Evolutionary conservation across 768 basidiomycete species (phyloP).

Genomic region (Ramaria sp.): DNA sequence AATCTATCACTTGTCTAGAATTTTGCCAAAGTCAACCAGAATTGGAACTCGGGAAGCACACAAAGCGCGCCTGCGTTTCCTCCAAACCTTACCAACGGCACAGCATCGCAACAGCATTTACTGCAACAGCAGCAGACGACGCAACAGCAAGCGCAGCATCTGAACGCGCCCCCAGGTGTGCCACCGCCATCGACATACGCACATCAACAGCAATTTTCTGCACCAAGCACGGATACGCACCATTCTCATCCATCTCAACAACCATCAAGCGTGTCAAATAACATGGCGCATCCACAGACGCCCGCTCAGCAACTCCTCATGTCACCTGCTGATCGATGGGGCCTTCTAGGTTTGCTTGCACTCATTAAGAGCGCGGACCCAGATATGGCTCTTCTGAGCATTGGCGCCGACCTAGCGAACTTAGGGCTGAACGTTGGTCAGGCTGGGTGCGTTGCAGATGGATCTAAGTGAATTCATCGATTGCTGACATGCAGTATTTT

Average conservation of each 20-base stretch:
- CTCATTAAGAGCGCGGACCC: slow-evolving; percentile 82
- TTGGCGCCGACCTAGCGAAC: slow-evolving; percentile 86
- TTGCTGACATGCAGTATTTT: neutral
- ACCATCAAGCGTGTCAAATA: neutral
- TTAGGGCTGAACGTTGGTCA: slow-evolving; percentile 86
- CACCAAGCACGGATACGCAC: slow-evolving; percentile 17
- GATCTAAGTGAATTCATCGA: neutral
- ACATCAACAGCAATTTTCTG: slow-evolving; percentile 28
- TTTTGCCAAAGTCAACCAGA: slow-evolving; percentile 49
- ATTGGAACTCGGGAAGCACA: slow-evolving; percentile 5
- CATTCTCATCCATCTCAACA: slow-evolving; percentile 10
- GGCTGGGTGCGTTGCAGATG: slow-evolving; percentile 51
- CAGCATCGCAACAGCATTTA: slow-evolving; percentile 22
- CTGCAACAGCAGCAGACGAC: slow-evolving; percentile 16
- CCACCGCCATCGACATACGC: slow-evolving; percentile 28
- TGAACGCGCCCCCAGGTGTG: slow-evolving; percentile 43
- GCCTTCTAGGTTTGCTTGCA: slow-evolving; percentile 73
- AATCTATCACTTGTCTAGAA: slow-evolving; percentile 26
- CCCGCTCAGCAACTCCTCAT: slow-evolving; percentile 90
- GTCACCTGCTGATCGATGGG: slow-evolving; percentile 93
- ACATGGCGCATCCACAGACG: slow-evolving; percentile 53
- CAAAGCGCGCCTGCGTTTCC: slow-evolving; percentile 8
- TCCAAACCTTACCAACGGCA: slow-evolving; percentile 33
- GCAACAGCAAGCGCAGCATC: slow-evolving; percentile 32
- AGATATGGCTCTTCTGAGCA: slow-evolving; percentile 70